Base-by-base conservation (phyloP, 768 basidiomycete genomes). In the Phanerochaete carnosa region DNA sequence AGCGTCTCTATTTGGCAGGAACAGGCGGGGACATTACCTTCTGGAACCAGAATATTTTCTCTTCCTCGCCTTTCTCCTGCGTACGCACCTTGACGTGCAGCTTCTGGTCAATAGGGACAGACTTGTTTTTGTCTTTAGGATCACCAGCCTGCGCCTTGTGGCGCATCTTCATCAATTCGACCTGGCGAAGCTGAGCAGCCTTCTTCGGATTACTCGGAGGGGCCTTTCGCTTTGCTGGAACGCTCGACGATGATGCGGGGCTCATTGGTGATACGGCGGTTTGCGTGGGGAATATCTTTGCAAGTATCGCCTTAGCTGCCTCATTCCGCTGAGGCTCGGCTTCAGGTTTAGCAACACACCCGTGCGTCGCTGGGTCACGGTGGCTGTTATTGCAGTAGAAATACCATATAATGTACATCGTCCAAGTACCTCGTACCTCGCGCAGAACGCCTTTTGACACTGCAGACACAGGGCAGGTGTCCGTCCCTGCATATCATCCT, bases 131-230 rank as follows among this genome's bases (percentile, higher is more conserved):
- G 67, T 88, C 85, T 65, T 80, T 84, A 22, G 82, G 77, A 65
- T 92, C 85, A 8, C 76, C 83, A 2, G 90, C 83, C 45, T 75
- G 65, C 12, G 92, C 92, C 39, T 76, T 79, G 68, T 89, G 90
- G 57, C 86, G 84, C 80, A 94, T 81, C 68, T 85, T 90, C 81
- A 93, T 89, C 5, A 87, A 68, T 66, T 86, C 83, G 19, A 92
- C 68, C 65, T 83, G 84, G 58, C 79, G 79, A 60, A 79, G 71
- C 62, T 84, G 82, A 1, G 80, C 83, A 23, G 81, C 69, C 64
- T 85, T 85, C 57, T 74, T 77, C 8, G 85, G 80, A 65, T 86
- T 81, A 13, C 76, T 77, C 63, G 28, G 46, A 52, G 6, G 57
- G 45, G 29, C 32, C 45, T 62, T 62, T 12, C 62, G 51, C 46